phyloP scores from a whole-genome alignment of 2,329 filamentous ascomycete genomes.

The Colletotrichum sojae region DNA sequence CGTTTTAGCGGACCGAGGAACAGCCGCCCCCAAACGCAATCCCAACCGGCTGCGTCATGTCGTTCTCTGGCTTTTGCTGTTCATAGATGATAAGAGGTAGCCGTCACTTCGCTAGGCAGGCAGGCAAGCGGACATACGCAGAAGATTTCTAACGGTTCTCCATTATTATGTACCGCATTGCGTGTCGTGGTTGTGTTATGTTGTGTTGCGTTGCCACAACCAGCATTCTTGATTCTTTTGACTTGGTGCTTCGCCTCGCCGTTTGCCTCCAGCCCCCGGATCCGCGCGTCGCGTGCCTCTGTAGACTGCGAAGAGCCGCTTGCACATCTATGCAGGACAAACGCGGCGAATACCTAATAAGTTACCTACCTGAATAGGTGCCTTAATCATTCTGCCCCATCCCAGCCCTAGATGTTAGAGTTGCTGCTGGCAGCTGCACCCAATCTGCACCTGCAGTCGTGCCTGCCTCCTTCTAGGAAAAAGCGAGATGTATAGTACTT shows the following conservation, averaged over 20 bases:
- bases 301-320: neutral
- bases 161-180: neutral
- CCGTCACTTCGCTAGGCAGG: too few species aligned
- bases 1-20: conserved; percentile 24
- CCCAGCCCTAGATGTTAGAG: too few species aligned
- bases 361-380: too few species aligned
- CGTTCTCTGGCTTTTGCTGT: neutral
- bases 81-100: neutral
- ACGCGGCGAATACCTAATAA: neutral
- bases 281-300: conserved; percentile 15
- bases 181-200: conserved; percentile 16
- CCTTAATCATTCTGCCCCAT: too few species aligned
- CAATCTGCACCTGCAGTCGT: too few species aligned
- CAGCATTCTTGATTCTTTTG: conserved; percentile 7
- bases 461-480: too few species aligned
- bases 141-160: neutral
- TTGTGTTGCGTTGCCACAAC: neutral
- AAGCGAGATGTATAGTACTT: too few species aligned
- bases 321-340: neutral
- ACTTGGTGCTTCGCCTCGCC: conserved; percentile 5
- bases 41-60: neutral
- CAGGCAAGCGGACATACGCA: neutral
- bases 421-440: too few species aligned
- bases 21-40: too few species aligned
- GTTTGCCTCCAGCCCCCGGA: neutral